Evolutionary conservation across 2,329 filamentous ascomycete genomes (phyloP), one percentile per base, ranked within the genome.

Genomic region (Clonostachys chloroleuca): DNA sequence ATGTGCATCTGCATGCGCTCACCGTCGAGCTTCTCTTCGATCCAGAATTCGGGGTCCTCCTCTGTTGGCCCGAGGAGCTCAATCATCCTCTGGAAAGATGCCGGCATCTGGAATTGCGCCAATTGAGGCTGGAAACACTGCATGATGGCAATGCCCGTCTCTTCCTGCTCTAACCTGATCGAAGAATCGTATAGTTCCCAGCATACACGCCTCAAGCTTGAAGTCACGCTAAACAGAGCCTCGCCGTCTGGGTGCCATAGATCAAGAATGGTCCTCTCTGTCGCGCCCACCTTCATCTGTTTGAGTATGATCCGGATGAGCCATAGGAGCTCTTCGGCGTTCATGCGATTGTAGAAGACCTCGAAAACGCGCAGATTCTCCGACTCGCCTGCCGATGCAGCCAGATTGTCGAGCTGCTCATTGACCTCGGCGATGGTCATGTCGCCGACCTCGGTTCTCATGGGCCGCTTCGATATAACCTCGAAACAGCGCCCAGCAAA

Each of bases 1-100:
- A 97, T 92, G 64, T 99, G 94, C 62, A 99, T 77, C 64, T 99
- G 94, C 86, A 99, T 96, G 24, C 94, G 82, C 67, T 99, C 94
- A 2, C 94, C 94, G 56, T 99, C 94, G 9, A 99, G 74, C 66
- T 99, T 99, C 68, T 99, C 94, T 64, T 99, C 94, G 43, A 97
- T 94, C 91, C 92, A 97, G 60, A 95, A 99, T 9, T 87, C 82
- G 1, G 78, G 73, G 45, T 95, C 84, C 0, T 89, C 83, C 20
- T 85, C 79, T 0, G 81, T 85, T 0, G 78, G 74, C 3, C 81
- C 79, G 66, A 86, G 66, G 47, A 77, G 83, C 16, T 81, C 73
- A 2, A 95, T 82, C 80, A 95, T 89, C 59, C 84, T 87, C 47
- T 90, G 80, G 55, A 96, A 89, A 3, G 73, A 76, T 0, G 84